Evolutionary conservation across 2,329 filamentous ascomycete genomes (phyloP), one percentile per base, ranked within the genome.

Genomic region (Aspergillus aculeatinus): DNA sequence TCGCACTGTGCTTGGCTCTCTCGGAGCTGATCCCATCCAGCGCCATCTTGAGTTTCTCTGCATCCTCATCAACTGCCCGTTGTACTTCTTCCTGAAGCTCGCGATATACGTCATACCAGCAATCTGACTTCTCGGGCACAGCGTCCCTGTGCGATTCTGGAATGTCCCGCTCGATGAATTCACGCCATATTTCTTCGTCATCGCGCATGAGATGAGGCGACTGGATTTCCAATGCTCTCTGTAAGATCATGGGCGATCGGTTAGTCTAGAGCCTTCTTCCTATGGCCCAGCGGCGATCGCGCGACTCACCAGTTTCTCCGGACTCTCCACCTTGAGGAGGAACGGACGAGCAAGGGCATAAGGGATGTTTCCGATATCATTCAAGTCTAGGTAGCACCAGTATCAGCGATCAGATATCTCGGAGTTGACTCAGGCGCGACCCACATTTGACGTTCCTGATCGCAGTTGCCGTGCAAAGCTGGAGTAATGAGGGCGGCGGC

Each of bases 71-170:
- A 7, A 89, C 81, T 55, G 85, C 81, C 55, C 81, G 77, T 35
- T 85, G 79, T 42, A 87, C 83, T 63, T 88, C 80, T 48, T 79
- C 80, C 64, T 85, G 82, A 70, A 93, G 88, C 63, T 87, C 86
- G 64, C 83, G 80, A 77, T 96, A 97, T 14, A 96, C 82, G 58
- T 89, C 86, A 72, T 88, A 86, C 92, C 92, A 97, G 61, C 86
- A 87, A 39, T 80, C 80, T 0, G 88, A 85, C 63, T 91, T 83
- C 58, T 82, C 82, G 0, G 90, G 90, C 25, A 85, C 80, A 66
- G 87, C 85, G 27, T 85, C 84, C 70, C 89, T 86, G 48, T 87
- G 81, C 74, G 87, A 88, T 58, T 85, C 79, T 2, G 87, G 87
- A 63, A 96, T 90, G 68, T 96, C 87, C 51, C 87, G 85, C 55